A percentile compares a stretch with the other conserved stretches of the same genome.
Evolutionary conservation across 306 rosid species (phyloP).

Genomic region (Inga leiocalycina): DNA sequence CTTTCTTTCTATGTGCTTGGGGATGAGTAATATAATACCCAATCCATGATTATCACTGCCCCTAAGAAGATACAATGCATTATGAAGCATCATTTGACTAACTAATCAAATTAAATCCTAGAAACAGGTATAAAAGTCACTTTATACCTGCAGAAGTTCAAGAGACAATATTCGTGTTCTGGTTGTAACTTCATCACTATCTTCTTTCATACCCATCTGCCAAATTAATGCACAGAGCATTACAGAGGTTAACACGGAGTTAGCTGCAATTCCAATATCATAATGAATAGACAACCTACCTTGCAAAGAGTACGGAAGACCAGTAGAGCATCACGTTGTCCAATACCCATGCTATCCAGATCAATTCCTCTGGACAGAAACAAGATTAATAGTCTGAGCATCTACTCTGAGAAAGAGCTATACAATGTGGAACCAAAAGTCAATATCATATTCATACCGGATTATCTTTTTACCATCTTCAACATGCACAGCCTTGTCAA

Average conservation of each 20-base stretch:
- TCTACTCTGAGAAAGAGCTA: slow-evolving; percentile 11
- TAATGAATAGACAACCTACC: slow-evolving; percentile 60
- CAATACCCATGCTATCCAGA: slow-evolving; percentile 90
- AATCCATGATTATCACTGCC: not conserved
- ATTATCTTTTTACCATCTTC: slow-evolving; percentile 97
- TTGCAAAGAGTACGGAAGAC: slow-evolving; percentile 98
- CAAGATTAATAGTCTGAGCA: slow-evolving; percentile 39
- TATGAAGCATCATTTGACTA: not conserved
- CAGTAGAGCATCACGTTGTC: slow-evolving; percentile 87
- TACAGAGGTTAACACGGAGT: slow-evolving; percentile 29
- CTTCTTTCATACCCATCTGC: slow-evolving; percentile 99
- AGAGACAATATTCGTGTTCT: slow-evolving; percentile 96
- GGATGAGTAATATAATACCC: not conserved
- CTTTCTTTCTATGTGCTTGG: not conserved
- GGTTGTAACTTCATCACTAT: slow-evolving; percentile 85
- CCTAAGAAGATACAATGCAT: not conserved
- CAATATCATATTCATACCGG: slow-evolving; percentile 59
- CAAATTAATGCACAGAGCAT: slow-evolving; percentile 37
- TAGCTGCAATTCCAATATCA: slow-evolving; percentile 30
- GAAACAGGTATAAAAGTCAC: slow-evolving; percentile 33
- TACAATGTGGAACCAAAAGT: slow-evolving; percentile 26
- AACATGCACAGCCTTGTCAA: slow-evolving; percentile 94
- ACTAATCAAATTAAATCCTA: not conserved
- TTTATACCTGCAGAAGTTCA: slow-evolving; percentile 95
- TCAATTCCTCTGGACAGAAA: slow-evolving; percentile 84